These are phyloP conservation scores for Colletotrichum orbiculare DNA, from an alignment of 2,329 filamentous ascomycete genomes.

Conservation along the genomic window DNA sequence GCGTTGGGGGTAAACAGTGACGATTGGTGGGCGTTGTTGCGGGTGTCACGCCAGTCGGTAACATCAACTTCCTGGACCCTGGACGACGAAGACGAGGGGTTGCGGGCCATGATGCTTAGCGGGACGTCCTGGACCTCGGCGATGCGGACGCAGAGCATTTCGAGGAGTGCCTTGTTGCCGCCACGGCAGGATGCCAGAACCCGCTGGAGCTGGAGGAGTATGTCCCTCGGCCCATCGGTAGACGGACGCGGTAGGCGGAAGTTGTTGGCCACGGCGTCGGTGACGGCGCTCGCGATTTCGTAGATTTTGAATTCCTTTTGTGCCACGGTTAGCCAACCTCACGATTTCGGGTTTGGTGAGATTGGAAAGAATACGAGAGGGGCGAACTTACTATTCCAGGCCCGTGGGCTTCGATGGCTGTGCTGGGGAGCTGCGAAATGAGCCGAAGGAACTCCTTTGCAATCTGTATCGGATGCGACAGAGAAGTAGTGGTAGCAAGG, in stretches of 20 bases:
- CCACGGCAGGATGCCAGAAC: constrained; percentile 55
- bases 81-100: constrained; percentile 2
- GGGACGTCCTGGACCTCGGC: constrained; percentile 33
- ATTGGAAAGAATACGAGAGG: background rate
- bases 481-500: constrained; percentile 34
- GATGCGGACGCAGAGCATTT: constrained; percentile 43
- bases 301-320: constrained; percentile 56
- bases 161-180: constrained; percentile 53
- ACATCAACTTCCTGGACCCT: constrained; percentile 34
- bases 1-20: constrained; percentile 1
- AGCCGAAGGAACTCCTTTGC: constrained; percentile 57
- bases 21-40: background rate
- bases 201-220: constrained; percentile 51
- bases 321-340: too few species aligned
- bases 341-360: background rate
- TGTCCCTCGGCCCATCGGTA: constrained; percentile 43
- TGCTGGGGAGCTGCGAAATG: constrained; percentile 55
- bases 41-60: constrained; percentile 22
- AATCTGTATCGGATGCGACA: constrained; percentile 53
- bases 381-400: constrained; percentile 50
- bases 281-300: constrained; percentile 58
- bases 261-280: constrained; percentile 50
- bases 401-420: constrained; percentile 61
- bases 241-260: constrained; percentile 37
- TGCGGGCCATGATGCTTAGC: constrained; percentile 10